Evolutionary conservation across 768 basidiomycete species (phyloP).

Genomic region (Saitozyma podzolica): DNA sequence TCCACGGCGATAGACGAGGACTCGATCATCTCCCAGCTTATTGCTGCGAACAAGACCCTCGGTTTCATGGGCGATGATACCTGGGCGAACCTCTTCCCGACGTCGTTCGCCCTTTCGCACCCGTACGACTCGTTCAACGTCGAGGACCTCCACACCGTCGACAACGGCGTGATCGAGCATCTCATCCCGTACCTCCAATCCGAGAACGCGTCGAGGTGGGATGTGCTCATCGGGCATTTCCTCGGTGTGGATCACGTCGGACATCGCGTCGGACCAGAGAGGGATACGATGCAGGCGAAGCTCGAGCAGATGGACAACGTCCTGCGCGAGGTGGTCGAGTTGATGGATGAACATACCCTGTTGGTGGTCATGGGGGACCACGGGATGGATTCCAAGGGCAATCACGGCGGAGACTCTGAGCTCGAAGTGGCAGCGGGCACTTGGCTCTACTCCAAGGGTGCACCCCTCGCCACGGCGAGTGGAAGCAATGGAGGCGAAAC

Average conservation of each 20-base stretch:
- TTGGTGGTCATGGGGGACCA: conserved; percentile 92
- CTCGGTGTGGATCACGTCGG: conserved; percentile 96
- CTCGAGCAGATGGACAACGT: conserved; percentile 84
- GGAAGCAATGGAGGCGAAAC: neutral
- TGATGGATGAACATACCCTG: conserved; percentile 76
- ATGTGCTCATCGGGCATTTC: conserved; percentile 86
- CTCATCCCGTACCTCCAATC: conserved; percentile 71
- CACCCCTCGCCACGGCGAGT: conserved; percentile 50
- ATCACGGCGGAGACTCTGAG: conserved; percentile 88
- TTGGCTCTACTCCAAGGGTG: conserved; percentile 88
- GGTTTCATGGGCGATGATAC: conserved; percentile 97
- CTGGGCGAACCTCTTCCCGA: conserved; percentile 86
- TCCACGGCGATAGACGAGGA: conserved; percentile 84
- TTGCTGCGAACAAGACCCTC: conserved; percentile 57
- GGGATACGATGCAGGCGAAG: conserved; percentile 80
- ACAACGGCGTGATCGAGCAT: conserved; percentile 80
- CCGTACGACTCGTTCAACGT: conserved; percentile 98
- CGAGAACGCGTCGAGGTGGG: conserved; percentile 62
- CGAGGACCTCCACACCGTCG: conserved; percentile 94
- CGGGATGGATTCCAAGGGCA: conserved; percentile 92
- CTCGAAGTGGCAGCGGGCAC: conserved; percentile 81
- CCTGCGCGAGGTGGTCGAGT: conserved; percentile 67
- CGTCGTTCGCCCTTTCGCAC: conserved; percentile 73
- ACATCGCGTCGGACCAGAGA: conserved; percentile 87
- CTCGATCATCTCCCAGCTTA: conserved; percentile 75